Base-by-base conservation (phyloP, 2,329 filamentous ascomycete species). In the Colletotrichum paranaense region DNA sequence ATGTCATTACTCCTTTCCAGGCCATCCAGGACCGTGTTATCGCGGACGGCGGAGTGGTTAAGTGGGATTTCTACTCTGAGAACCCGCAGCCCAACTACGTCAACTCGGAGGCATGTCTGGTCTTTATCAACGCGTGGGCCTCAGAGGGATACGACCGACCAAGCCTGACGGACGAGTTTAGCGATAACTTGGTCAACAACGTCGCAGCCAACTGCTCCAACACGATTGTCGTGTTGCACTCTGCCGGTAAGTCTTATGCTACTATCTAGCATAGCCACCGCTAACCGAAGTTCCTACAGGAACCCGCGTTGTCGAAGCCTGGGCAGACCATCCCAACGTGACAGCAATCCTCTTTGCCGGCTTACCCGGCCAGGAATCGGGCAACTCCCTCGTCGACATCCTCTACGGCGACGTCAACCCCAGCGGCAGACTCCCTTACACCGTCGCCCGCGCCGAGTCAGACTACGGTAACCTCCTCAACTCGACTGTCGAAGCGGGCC, bases 391-490 rank as follows among this genome's bases (percentile, higher is more conserved):
- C 1, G 82, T 82, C 0, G 83, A 86, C 12, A 78, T 89, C 7
- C 80, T 89, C 1, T 88, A 88, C 75, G 87, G 87, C 22, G 79
- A 82, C 14, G 80, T 83, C 52, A 84, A 84, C 71, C 83, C 83
- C 11, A 93, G 90, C 57, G 93, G 94, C 26, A 90, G 91, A 67
- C 84, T 96, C 0, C 94, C 94, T 0, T 97, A 95, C 81, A 96
- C 94, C 0, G 91, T 96, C 63, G 70, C 66, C 28, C 65, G 49
- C 12, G 93, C 92, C 30, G 93, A 92, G 79, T 87, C 86, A 0
- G 93, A 96, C 80, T 97, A 95, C 75, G 94, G 94, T 2, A 88
- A 90, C 1, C 83, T 89, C 26, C 89, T 93, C 1, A 93, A 93
- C 76, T 89, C 87, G 1, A 82, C 92, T 4, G 86, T 92, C 0